These are phyloP conservation scores for Mycothermus thermophilus DNA, from an alignment of 495 filamentous ascomycete species.

Conservation along the genomic window DNA sequence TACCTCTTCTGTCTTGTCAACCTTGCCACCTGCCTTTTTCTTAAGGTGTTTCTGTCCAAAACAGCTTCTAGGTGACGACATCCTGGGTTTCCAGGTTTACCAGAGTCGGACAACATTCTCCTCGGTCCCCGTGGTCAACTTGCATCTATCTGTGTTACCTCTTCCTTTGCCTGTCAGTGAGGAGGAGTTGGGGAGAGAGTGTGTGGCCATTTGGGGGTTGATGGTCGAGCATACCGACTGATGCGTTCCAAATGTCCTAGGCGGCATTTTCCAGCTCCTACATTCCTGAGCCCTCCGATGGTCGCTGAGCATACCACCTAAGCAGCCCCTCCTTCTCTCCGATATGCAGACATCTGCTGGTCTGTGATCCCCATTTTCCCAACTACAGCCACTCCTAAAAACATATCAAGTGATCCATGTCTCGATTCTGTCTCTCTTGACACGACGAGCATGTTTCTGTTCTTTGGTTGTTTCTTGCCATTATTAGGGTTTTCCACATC, in stretches of 20 bases:
- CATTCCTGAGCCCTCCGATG: constrained; percentile 15
- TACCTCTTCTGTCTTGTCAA: constrained; percentile 2
- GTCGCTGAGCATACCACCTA: constrained; percentile 9
- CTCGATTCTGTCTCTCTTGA: constrained; percentile 16
- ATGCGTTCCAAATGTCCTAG: constrained; percentile 7
- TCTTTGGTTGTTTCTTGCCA: constrained; percentile 9
- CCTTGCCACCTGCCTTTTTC: constrained; percentile 6
- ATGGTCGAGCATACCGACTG: neutral
- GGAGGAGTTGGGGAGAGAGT: neutral
- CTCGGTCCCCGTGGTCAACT: no score
- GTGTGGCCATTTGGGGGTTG: no score
- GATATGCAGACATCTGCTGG: constrained; percentile 18
- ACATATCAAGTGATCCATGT: constrained; percentile 13
- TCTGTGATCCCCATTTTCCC: constrained; percentile 17
- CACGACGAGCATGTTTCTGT: constrained; percentile 1
- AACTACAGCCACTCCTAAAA: constrained; percentile 5
- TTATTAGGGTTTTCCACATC: no score
- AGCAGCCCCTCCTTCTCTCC: constrained; percentile 8
- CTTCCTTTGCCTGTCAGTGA: no score
- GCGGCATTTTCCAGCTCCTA: constrained; percentile 3
- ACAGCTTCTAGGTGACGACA: neutral
- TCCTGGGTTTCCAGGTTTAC: neutral
- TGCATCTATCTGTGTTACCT: no score
- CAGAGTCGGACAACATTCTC: neutral
- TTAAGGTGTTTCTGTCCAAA: neutral